Percentiles rank a stretch among this genome's conserved stretches.
Evolutionary conservation across 2,329 filamentous ascomycete genomes (phyloP).

Genomic region (Colletotrichum caudatum): DNA sequence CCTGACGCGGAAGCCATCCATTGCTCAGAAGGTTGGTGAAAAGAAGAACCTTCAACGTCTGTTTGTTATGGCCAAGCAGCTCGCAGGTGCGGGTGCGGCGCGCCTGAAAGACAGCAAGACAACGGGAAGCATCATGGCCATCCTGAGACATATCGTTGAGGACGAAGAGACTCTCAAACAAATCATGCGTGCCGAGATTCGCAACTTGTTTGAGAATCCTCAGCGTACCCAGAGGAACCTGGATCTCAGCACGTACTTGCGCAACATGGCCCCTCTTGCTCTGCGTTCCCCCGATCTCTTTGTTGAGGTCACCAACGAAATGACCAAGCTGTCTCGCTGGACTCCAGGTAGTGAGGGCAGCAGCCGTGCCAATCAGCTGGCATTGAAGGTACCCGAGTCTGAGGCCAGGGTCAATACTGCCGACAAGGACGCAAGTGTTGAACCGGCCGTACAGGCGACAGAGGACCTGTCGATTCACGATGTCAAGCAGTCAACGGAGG

Average conservation of each 20-base stretch:
- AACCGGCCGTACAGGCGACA: constrained; percentile 59
- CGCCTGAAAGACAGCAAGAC: constrained; percentile 71
- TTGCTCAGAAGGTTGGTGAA: constrained; percentile 83
- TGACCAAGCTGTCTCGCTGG: constrained; percentile 79
- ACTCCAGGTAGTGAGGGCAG: constrained; percentile 52
- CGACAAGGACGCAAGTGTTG: constrained; percentile 48
- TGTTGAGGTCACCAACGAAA: constrained; percentile 87
- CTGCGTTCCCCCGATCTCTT: constrained; percentile 88
- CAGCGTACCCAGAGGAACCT: constrained; percentile 64
- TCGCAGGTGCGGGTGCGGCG: constrained; percentile 82
- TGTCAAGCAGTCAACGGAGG: constrained; percentile 71
- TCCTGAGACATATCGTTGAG: constrained; percentile 92
- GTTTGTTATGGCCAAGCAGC: constrained; percentile 95
- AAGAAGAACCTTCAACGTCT: constrained; percentile 90
- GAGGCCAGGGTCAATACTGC: constrained; percentile 40
- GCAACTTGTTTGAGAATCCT: constrained; percentile 75
- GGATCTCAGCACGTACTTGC: constrained; percentile 80
- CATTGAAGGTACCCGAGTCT: constrained; percentile 55
- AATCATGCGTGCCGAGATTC: constrained; percentile 91
- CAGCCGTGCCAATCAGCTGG: constrained; percentile 52
- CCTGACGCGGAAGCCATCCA: constrained; percentile 80
- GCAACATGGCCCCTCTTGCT: constrained; percentile 81
- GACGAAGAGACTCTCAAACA: constrained; percentile 92
- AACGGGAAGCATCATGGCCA: constrained; percentile 78
- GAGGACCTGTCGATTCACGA: constrained; percentile 63